Base-by-base conservation (phyloP, 2,329 filamentous ascomycete genomes). In the Aspergillus sclerotialis region DNA sequence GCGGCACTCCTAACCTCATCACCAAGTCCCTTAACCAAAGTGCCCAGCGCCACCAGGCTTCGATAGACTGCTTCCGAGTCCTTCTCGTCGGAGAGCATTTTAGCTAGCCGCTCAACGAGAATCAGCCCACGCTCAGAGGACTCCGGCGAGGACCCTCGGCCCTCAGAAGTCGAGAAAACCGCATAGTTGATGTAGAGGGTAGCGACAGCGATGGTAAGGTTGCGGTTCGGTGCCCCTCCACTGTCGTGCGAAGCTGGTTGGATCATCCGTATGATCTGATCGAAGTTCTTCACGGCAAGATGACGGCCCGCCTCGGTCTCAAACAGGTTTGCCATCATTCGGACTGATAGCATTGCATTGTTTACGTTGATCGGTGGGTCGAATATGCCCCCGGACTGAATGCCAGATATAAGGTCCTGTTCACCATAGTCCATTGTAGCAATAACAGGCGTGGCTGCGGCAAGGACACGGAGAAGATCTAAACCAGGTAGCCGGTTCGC, bases 61-160 rank as follows among this genome's bases (percentile, higher is more conserved):
- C 92, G 78, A 56, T 89, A 96, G 3, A 92, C 64, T 0, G 86
- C 84, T 56, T 96, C 92, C 0, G 80, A 76, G 49, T 96, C 89
- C 2, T 70, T 77, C 43, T 85, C 80, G 3, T 69, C 72, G 5
- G 68, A 64, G 1, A 94, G 61, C 1, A 90, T 72, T 36, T 71
- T 69, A 2, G 73, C 73, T 1, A 89, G 60, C 4, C 82, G 70
- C 18, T 77, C 70, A 2, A 86, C 55, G 4, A 87, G 63, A 7
- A 69, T 66, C 46, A 77, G 51, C 25, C 64, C 65, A 42, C 61
- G 56, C 60, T 71, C 56, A 32, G 68, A 54, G 6, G 73, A 70
- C 27, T 65, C 44, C 45, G 62, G 32, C 50, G 58, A 21, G 39
- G 54, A 19, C 37, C 50, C 37, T 58, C 58, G 38, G 62, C 61